Base-by-base conservation (phyloP, 768 basidiomycete genomes). In the Zangia roseola region DNA sequence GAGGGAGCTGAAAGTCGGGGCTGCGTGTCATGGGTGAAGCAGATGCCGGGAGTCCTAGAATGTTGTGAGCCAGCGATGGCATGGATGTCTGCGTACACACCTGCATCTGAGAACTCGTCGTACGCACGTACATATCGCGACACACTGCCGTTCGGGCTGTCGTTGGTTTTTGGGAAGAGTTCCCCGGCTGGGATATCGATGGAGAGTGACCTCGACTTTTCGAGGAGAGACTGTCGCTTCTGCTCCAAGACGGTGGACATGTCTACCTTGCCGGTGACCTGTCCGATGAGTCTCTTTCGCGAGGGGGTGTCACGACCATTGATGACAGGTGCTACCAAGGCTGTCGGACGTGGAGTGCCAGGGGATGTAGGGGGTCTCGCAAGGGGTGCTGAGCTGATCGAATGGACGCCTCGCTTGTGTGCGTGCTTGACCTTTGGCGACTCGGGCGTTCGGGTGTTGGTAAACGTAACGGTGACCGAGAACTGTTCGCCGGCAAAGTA, bases 401-500 rank as follows among this genome's bases (percentile, higher is more conserved):
- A 91, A 63, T 92, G 90, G 0, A 82, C 82, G 10, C 81, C 81
- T 8, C 89, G 82, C 62, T 77, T 85, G 62, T 92, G 88, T 0
- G 75, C 57, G 53, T 65, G 63, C 34, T 49, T 73, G 53, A 41
- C 56, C 55, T 54, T 67, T 12, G 68, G 72, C 0, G 70, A 58
- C 39, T 74, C 64, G 5, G 82, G 75, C 0, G 83, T 75, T 23
- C 82, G 82, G 5, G 83, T 85, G 64, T 95, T 97, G 42, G 88
- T 86, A 68, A 97, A 92, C 0, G 88, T 87, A 56, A 97, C 83
- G 4, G 83, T 86, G 12, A 90, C 91, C 3, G 83, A 75, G 69
- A 95, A 91, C 0, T 80, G 73, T 68, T 97, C 94, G 48, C 94
- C 94, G 0, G 94, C 91, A 65, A 94, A 97, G 70, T 88, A 97